phyloP scores from a whole-genome alignment of 352 stramenopile genomes.

The Aphanomyces invadans region DNA sequence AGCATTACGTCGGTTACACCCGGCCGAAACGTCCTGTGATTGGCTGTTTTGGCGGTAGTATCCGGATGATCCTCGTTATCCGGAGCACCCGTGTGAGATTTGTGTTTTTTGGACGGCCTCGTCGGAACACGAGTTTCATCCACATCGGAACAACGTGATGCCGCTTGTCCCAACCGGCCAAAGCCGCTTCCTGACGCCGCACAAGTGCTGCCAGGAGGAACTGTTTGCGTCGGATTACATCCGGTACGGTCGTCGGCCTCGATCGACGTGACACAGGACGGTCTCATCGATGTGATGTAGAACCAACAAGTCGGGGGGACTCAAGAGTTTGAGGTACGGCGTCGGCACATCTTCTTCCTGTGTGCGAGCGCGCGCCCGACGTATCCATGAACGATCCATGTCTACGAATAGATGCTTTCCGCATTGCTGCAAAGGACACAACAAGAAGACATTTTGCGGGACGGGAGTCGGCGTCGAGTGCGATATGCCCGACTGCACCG shows the following conservation, averaged over 20 bases:
- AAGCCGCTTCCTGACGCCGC: conserved; percentile 16
- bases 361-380: not conserved
- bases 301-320: conserved; percentile 79
- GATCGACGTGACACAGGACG: not conserved
- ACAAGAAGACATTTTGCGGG: conserved; percentile 79
- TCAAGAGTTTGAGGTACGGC: conserved; percentile 35
- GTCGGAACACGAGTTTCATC: not conserved
- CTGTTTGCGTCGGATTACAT: conserved; percentile 24
- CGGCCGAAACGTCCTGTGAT: not conserved
- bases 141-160: conserved; percentile 18
- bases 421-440: conserved; percentile 74
- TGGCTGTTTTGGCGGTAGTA: not conserved
- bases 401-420: conserved; percentile 56
- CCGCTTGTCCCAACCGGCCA: not conserved
- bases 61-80: not conserved
- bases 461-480: conserved; percentile 71
- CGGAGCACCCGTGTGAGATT: too few species aligned
- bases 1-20: not conserved
- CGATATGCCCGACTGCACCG: conserved; percentile 41
- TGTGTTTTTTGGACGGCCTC: not conserved
- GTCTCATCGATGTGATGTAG: conserved; percentile 25
- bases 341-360: not conserved
- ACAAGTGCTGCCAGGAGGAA: conserved; percentile 17
- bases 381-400: not conserved
- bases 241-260: not conserved